Base-by-base conservation (phyloP, 2,329 filamentous ascomycete genomes). In the Paracoccidioides brasiliensis region DNA sequence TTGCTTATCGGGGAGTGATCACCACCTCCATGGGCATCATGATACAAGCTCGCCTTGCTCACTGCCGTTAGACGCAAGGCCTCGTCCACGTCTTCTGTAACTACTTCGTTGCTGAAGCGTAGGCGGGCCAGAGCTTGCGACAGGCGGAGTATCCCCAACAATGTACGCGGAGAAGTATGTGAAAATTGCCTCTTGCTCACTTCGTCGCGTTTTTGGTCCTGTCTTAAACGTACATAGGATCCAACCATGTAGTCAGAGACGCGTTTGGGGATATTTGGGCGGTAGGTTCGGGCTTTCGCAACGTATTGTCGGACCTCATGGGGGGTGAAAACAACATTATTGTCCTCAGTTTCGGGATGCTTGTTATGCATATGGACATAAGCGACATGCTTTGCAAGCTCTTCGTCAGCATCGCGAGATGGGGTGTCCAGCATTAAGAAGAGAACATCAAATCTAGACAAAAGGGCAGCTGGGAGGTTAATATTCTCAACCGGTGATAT, bases 401-500 rank as follows among this genome's bases (percentile, higher is more conserved):
- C 88, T 67, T 94, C 90, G 66, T 98, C 93, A 0, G 82, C 80
- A 63, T 98, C 93, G 60, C 90, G 86, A 15, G 84, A 85, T 2
- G 93, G 91, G 41, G 89, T 95, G 75, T 98, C 93, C 57, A 98
- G 85, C 64, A 98, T 90, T 49, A 98, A 79, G 79, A 97, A 98
- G 62, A 98, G 81, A 62, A 98, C 80, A 70, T 98, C 93, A 73
- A 98, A 98, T 81, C 93, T 88, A 57, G 91, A 96, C 55, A 98
- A 81, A 22, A 98, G 82, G 22, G 93, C 93, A 15, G 93, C 93
- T n/a, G 93, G 93, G 43, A 98, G 83, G 72, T 98, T 98, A 74
- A 98, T 98, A 72, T 98, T 98, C 72, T 98, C 93, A 32, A 98
- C 90, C 0, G 93, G 93, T 0, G 91, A 96, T 64, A 98, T 86